Conservation (phyloP, 495 filamentous ascomycete species). For the Neurospora sublineolata region DNA sequence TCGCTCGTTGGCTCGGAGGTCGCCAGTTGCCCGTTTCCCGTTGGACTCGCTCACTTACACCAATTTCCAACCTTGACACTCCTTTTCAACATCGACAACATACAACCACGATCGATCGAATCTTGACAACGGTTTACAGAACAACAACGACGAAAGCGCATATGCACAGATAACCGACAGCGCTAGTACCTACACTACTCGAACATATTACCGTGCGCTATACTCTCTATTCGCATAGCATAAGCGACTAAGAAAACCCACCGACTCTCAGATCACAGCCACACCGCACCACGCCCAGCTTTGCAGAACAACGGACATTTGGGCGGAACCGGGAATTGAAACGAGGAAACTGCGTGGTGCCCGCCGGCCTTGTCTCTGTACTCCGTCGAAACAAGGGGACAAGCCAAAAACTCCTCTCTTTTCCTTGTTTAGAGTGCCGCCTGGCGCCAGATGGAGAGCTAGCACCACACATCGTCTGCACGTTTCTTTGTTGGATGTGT, state of each 20-base stretch:
- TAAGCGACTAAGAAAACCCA: neutral
- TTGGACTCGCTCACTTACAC: neutral
- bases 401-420: slow-evolving; percentile 2
- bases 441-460: slow-evolving; percentile 21
- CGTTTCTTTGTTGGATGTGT: neutral
- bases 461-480: slow-evolving; percentile 7
- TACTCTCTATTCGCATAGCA: neutral
- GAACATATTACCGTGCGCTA: neutral
- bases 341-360: neutral
- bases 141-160: neutral
- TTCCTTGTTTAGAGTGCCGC: slow-evolving; percentile 5
- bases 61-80: neutral
- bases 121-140: neutral
- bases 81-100: neutral
- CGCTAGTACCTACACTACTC: slow-evolving; percentile 7
- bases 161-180: slow-evolving; percentile 7
- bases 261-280: neutral
- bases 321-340: neutral
- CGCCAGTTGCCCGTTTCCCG: neutral
- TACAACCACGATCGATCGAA: neutral
- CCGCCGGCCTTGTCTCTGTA: slow-evolving; percentile 1
- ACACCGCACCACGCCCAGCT: neutral
- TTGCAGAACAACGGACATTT: neutral
- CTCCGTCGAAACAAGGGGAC: neutral
- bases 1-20: neutral